Evolutionary conservation across 495 filamentous ascomycete genomes (phyloP), one percentile per base, ranked within the genome.

Genomic region (Podospora australis): DNA sequence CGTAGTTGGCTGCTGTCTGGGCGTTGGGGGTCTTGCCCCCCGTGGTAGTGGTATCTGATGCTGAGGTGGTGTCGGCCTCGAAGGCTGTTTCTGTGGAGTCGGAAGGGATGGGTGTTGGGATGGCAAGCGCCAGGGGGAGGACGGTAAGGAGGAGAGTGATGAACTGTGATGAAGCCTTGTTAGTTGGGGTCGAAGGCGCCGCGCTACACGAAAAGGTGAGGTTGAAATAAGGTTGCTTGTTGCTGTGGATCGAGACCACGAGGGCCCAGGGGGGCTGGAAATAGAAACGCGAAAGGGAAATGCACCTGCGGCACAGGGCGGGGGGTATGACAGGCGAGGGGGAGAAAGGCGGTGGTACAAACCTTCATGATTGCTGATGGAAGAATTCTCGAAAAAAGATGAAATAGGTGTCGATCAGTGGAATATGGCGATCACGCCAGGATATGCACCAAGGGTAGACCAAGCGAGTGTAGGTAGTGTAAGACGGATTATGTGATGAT

Each of bases 321-420:
- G n/a, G n/a, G n/a, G n/a, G n/a, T n/a, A n/a, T n/a, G 5, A 9
- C 2, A 11, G 24, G 10, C 1, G 24, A 28, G 7, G 16, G 20
- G 11, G 14, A 38, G 17, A 17, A 13, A 17, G 19, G n/a, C n/a
- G 32, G 32, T 10, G n/a, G 28, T 14, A 34, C 41, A 5, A 39
- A 35, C 48, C 48, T 51, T 51, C 48, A 51, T 45, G 13, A 35
- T 53, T 28, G n/a, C 4, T 43, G 38, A 8, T 20, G 29, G 17
- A 13, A 36, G 29, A 11, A 21, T 4, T 4, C 1, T 35, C 19
- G 32, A 36, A 7, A 1, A 13, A 36, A 4, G 10, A 17, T 16
- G 3, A 14, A 34, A 34, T 34, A 11, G 30, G 32, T 36, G 32
- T 36, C n/a, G n/a, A 36, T n/a, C 32, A n/a, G n/a, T n/a, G n/a